phyloP scores from a whole-genome alignment of 768 basidiomycete species.

The Thelephora ganbajun region DNA sequence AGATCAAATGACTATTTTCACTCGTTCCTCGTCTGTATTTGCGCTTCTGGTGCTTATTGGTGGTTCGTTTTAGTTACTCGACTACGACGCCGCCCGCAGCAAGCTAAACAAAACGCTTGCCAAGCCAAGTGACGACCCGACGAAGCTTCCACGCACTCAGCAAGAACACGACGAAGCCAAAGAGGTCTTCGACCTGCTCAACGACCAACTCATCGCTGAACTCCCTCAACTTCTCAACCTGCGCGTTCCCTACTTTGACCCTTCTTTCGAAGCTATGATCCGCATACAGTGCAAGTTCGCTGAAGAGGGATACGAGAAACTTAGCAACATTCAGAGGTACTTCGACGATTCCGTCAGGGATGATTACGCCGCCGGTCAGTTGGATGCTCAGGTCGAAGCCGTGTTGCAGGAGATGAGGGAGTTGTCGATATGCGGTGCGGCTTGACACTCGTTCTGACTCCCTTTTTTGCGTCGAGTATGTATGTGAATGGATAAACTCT shows the following conservation, averaged over 20 bases:
- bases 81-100: conserved; percentile 88
- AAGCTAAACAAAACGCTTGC: conserved; percentile 80
- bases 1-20: too few species aligned
- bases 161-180: conserved; percentile 92
- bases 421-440: conserved; percentile 78
- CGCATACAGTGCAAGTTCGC: conserved; percentile 96
- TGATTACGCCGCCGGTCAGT: conserved; percentile 92
- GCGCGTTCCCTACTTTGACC: conserved; percentile 95
- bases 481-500: too few species aligned
- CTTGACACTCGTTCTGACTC: conserved; percentile 6
- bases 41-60: background rate
- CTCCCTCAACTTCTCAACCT: conserved; percentile 88
- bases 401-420: conserved; percentile 97
- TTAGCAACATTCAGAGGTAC: conserved; percentile 88
- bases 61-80: conserved; percentile 51
- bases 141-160: conserved; percentile 87
- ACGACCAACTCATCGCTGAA: conserved; percentile 83
- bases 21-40: background rate
- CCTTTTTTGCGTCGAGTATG: too few species aligned
- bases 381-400: conserved; percentile 91
- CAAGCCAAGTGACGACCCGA: conserved; percentile 88
- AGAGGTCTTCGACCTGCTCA: conserved; percentile 87
- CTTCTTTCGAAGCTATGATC: conserved; percentile 98
- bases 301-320: conserved; percentile 95
- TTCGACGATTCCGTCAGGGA: conserved; percentile 85